Conservation (phyloP, 2,329 filamentous ascomycete species). For the Claviceps sp. region DNA sequence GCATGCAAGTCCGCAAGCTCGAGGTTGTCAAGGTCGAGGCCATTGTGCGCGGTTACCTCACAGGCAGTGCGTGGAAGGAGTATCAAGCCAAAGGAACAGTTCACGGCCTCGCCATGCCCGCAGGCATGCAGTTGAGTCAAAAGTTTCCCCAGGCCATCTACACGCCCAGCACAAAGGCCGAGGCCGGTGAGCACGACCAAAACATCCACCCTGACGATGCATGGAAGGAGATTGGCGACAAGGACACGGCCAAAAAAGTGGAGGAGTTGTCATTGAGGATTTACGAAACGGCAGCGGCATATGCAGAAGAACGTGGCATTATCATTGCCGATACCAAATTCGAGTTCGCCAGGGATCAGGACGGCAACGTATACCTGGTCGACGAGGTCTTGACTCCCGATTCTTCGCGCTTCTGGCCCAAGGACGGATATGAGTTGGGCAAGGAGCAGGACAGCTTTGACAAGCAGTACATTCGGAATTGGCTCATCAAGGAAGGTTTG, state of each 20-base stretch:
- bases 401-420: constrained; percentile 77
- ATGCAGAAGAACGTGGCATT: constrained; percentile 35
- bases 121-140: constrained; percentile 57
- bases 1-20: constrained; percentile 59
- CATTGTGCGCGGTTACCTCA: constrained; percentile 72
- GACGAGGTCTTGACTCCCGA: constrained; percentile 82
- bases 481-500: constrained; percentile 58
- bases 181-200: constrained; percentile 64
- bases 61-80: constrained; percentile 72
- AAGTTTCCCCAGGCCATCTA: constrained; percentile 54
- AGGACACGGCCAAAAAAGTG: constrained; percentile 18
- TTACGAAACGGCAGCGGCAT: constrained; percentile 38
- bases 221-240: constrained; percentile 25
- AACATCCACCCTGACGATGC: constrained; percentile 67
- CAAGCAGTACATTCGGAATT: constrained; percentile 76
- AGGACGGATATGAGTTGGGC: constrained; percentile 49
- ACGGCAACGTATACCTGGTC: constrained; percentile 32
- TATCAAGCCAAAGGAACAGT: constrained; percentile 59
- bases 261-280: constrained; percentile 18
- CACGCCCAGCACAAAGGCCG: constrained; percentile 69
- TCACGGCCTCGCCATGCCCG: constrained; percentile 58
- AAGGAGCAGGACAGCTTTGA: constrained; percentile 73
- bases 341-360: constrained; percentile 39
- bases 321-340: constrained; percentile 30
- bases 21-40: constrained; percentile 14